Percentiles rank a stretch among this genome's conserved stretches.
phyloP scores from a whole-genome alignment of 2,329 filamentous ascomycete genomes.

The Ceratocystis variospora region DNA sequence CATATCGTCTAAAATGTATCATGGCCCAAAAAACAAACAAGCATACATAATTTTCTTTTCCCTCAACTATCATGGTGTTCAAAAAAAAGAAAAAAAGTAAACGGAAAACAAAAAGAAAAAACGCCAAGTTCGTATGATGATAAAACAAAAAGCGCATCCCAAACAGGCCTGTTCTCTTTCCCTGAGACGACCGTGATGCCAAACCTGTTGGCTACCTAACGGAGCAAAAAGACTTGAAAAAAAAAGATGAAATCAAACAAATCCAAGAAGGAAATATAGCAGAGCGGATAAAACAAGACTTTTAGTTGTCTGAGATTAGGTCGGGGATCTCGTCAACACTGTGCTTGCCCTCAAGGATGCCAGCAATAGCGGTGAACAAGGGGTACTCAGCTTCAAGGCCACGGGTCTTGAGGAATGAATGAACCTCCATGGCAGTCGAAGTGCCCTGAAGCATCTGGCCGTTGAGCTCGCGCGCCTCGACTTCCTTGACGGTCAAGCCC shows the following conservation, averaged over 20 bases:
- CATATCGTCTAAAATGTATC: conserved; percentile 15
- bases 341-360: conserved; percentile 60
- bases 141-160: conserved; percentile 1
- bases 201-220: conserved; percentile 17
- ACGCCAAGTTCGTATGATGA: not conserved
- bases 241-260: conserved; percentile 7
- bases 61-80: not conserved
- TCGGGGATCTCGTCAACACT: conserved; percentile 69
- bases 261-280: conserved; percentile 6
- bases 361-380: conserved; percentile 75
- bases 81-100: conserved; percentile 13
- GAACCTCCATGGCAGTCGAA: conserved; percentile 79
- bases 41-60: not conserved
- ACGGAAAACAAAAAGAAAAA: conserved; percentile 10
- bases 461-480: conserved; percentile 81
- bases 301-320: conserved; percentile 37
- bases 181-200: conserved; percentile 16
- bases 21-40: conserved; percentile 11
- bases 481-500: conserved; percentile 66
- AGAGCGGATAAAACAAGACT: not conserved
- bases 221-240: conserved; percentile 9
- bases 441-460: conserved; percentile 96
- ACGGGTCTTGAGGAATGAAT: conserved; percentile 69
- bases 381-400: conserved; percentile 75
- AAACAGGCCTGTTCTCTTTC: conserved; percentile 10